A percentile compares a stretch with the other conserved stretches of the same genome.
Evolutionary conservation across 257 asterid species (phyloP).

Genomic region (Cynanchum wilfordii): DNA sequence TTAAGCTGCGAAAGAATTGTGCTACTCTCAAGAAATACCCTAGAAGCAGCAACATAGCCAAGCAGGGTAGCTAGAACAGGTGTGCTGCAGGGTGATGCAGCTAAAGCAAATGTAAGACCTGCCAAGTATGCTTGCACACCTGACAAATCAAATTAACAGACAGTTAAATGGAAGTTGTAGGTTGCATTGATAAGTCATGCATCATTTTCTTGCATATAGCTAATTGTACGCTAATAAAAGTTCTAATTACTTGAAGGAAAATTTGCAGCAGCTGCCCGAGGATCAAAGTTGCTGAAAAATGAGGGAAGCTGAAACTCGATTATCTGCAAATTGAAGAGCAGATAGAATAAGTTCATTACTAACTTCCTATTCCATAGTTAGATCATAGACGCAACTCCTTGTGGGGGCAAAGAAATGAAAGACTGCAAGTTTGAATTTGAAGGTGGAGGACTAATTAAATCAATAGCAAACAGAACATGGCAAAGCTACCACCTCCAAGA

Average conservation of each 20-base stretch:
- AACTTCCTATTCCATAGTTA: not conserved
- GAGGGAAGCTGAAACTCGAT: conserved; percentile 89
- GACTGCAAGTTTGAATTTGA: not conserved
- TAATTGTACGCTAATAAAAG: conserved; percentile 8
- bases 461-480: not conserved
- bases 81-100: conserved; percentile 97
- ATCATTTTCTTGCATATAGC: not conserved
- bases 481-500: conserved; percentile 75
- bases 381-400: not conserved
- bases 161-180: not conserved
- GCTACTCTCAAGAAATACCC: conserved; percentile 37
- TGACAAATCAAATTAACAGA: conserved; percentile 21
- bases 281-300: conserved; percentile 81
- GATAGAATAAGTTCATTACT: not conserved
- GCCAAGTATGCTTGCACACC: conserved; percentile 97
- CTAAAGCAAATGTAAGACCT: conserved; percentile 94
- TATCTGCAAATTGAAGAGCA: conserved; percentile 43
- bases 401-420: not conserved
- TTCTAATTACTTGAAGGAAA: conserved; percentile 68
- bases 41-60: conserved; percentile 89
- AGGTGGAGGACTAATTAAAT: not conserved
- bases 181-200: not conserved
- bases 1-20: not conserved
- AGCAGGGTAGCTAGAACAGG: conserved; percentile 89
- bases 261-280: conserved; percentile 85